A percentile compares a stretch with the other conserved stretches of the same genome.
phyloP scores from a whole-genome alignment of 495 filamentous ascomycete genomes.

The Penicillium paradoxum region DNA sequence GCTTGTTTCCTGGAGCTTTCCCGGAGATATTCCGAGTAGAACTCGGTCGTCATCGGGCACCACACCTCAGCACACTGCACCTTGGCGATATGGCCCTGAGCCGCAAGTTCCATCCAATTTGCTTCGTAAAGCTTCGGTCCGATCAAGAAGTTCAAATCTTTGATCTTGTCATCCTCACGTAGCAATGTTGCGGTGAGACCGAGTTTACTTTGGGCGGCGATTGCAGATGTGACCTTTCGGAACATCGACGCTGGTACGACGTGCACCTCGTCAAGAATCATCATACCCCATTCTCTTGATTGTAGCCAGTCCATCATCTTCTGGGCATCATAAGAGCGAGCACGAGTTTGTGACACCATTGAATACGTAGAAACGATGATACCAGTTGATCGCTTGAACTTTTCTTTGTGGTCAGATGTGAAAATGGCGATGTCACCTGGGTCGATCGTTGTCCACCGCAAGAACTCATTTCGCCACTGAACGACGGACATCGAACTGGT shows the following conservation, averaged over 20 bases:
- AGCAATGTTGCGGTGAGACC: conserved; percentile 92
- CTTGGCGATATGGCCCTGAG: conserved; percentile 94
- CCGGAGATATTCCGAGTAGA: conserved; percentile 88
- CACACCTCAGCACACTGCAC: conserved; percentile 98
- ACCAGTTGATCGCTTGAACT: conserved; percentile 82
- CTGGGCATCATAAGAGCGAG: conserved; percentile 83
- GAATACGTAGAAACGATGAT: conserved; percentile 97
- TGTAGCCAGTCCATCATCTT: conserved; percentile 98
- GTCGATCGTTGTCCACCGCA: conserved; percentile 97
- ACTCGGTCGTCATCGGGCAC: conserved; percentile 99
- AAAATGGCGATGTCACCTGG: conserved; percentile 91
- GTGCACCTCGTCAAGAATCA: conserved; percentile 98
- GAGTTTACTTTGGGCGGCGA: conserved; percentile 94
- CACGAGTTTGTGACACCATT: conserved; percentile 89
- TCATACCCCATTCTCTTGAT: conserved; percentile 92
- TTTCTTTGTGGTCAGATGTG: conserved; percentile 88
- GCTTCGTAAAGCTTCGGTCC: conserved; percentile 97
- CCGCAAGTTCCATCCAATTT: conserved; percentile 98
- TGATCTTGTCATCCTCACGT: conserved; percentile 96
- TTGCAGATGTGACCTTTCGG: conserved; percentile 80
- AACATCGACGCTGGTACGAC: conserved; percentile 97
- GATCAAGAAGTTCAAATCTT: conserved; percentile 95
- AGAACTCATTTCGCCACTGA: conserved; percentile 92
- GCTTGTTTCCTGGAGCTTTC: conserved; percentile 63
- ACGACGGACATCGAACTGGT: conserved; percentile 97